A percentile compares a stretch with the other conserved stretches of the same genome.
These are phyloP conservation scores for Metschnikowia matae DNA, from an alignment of 805 yeast species.

Conservation along the genomic window DNA sequence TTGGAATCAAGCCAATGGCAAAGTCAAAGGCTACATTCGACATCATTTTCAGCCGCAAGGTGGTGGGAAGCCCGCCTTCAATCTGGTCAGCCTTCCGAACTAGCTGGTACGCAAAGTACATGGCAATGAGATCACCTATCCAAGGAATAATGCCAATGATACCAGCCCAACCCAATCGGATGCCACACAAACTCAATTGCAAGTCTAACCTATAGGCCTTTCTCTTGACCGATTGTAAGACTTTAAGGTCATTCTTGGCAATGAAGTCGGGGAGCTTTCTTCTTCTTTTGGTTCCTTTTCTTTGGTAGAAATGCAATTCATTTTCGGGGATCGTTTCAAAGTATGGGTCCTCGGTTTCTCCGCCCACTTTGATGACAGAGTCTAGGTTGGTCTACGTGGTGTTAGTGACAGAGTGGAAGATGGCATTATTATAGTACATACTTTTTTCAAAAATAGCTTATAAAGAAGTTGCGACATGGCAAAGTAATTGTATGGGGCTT, in stretches of 20 bases:
- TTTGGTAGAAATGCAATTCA: conserved; percentile 40
- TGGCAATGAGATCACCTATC: conserved; percentile 35
- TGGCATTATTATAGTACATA: conserved; percentile 18
- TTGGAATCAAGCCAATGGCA: conserved; percentile 32
- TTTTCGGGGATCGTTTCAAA: conserved; percentile 38
- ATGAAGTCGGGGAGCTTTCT: conserved; percentile 34
- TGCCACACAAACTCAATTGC: conserved; percentile 37
- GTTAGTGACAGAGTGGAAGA: neutral
- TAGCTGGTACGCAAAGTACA: conserved; percentile 28
- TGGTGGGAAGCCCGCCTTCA: conserved; percentile 36
- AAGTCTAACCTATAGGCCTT: conserved; percentile 38
- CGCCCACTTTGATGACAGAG: conserved; percentile 26
- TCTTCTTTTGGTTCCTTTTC: conserved; percentile 38
- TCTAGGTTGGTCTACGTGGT: conserved; percentile 24
- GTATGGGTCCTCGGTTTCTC: conserved; percentile 33
- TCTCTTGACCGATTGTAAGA: conserved; percentile 33
- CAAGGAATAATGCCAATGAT: conserved; percentile 40
- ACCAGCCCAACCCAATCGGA: conserved; percentile 42
- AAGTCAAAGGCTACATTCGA: conserved; percentile 39
- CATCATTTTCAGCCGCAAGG: conserved; percentile 31
- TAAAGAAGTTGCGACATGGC: conserved; percentile 31
- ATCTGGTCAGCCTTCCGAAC: conserved; percentile 29
- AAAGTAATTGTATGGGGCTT: neutral
- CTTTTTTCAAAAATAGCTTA: conserved; percentile 35
- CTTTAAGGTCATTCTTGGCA: conserved; percentile 29